Percentiles rank a stretch among this genome's conserved stretches.
phyloP scores from a whole-genome alignment of 441 rosid species.

The Populus tomentosa region DNA sequence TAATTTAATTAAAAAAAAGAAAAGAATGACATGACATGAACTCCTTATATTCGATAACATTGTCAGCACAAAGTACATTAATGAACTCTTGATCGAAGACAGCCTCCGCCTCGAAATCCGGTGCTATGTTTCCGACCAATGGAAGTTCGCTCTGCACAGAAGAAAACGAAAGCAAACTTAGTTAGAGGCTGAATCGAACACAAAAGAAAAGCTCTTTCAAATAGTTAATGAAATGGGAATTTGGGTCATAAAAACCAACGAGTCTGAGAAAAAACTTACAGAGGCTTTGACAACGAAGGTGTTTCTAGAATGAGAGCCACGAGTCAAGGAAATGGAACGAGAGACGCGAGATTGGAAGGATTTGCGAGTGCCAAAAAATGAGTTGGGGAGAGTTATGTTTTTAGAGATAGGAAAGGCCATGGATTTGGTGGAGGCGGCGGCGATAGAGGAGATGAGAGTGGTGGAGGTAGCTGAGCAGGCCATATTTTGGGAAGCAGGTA shows the following conservation, averaged over 20 bases:
- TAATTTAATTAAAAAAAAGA: no score
- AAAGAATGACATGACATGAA: not conserved
- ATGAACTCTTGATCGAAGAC: slow-evolving; percentile 93
- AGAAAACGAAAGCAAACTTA: not conserved
- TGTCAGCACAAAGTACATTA: slow-evolving; percentile 37
- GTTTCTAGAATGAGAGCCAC: slow-evolving; percentile 33
- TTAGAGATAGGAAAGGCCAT: slow-evolving; percentile 30
- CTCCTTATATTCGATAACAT: not conserved
- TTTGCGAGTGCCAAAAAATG: slow-evolving; percentile 40
- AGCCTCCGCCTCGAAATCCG: slow-evolving; percentile 95
- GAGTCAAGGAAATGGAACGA: slow-evolving; percentile 35
- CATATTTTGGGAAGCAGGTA: slow-evolving; percentile 28
- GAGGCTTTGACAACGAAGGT: slow-evolving; percentile 55
- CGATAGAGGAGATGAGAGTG: slow-evolving; percentile 43
- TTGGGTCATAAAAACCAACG: not conserved
- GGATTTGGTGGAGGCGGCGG: slow-evolving; percentile 19
- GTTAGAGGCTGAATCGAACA: not conserved
- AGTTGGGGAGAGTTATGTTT: slow-evolving; percentile 37
- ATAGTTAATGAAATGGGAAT: no score
- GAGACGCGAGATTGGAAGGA: slow-evolving; percentile 37
- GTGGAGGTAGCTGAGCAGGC: slow-evolving; percentile 65
- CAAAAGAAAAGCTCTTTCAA: not conserved
- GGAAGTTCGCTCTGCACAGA: slow-evolving; percentile 60
- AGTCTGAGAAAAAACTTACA: slow-evolving; percentile 28
- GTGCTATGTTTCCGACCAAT: slow-evolving; percentile 77